Evolutionary conservation across 2,329 filamentous ascomycete species (phyloP).

Genomic region (Pyrenochaeta sp.): DNA sequence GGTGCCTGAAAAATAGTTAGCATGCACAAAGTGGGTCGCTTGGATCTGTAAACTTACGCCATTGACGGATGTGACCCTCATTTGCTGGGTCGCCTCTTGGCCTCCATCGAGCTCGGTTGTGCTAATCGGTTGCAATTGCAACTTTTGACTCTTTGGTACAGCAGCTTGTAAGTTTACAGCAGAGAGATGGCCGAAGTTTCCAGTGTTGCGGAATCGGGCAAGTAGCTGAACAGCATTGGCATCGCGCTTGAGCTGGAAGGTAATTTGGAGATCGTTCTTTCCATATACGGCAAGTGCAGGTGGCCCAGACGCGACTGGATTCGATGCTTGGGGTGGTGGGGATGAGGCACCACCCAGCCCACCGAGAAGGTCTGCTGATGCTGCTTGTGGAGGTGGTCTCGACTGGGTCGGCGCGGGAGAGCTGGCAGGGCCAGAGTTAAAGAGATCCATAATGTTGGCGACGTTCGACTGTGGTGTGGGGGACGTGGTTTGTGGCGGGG

Average conservation of each 20-base stretch:
- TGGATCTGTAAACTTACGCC: conserved; percentile 72
- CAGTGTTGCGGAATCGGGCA: conserved; percentile 83
- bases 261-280: conserved; percentile 83
- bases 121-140: conserved; percentile 91
- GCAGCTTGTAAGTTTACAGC: conserved; percentile 89
- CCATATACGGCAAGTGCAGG: conserved; percentile 77
- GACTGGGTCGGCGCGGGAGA: conserved; percentile 49
- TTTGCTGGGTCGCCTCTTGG: conserved; percentile 85
- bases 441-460: conserved; percentile 87
- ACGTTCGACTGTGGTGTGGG: conserved; percentile 51
- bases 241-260: conserved; percentile 83
- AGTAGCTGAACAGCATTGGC: conserved; percentile 81
- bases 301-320: conserved; percentile 47
- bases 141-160: conserved; percentile 93
- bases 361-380: conserved; percentile 52
- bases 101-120: conserved; percentile 77
- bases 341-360: conserved; percentile 55
- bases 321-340: conserved; percentile 57
- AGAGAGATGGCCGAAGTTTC: conserved; percentile 69
- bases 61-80: conserved; percentile 84
- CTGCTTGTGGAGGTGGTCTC: conserved; percentile 44
- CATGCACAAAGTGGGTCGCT: neutral
- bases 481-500: conserved; percentile 50
- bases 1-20: conserved; percentile 65
- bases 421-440: conserved; percentile 61